Evolutionary conservation across 257 asterid genomes (phyloP).

Genomic region (Gentiana straminea): DNA sequence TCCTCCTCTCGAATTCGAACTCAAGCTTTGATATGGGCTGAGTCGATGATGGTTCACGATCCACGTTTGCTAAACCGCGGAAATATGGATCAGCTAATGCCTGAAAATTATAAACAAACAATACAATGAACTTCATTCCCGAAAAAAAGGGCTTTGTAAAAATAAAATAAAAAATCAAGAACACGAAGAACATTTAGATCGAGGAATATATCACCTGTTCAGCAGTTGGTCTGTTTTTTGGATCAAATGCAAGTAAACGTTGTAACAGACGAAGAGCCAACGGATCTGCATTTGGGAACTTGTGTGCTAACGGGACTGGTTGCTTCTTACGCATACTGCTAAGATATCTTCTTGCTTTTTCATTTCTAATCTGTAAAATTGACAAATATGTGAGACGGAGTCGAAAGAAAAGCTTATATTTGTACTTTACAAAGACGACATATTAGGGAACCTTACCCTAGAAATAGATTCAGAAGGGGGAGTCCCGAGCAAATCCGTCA

Average conservation of each 20-base stretch:
- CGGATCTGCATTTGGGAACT: slow-evolving; percentile 68
- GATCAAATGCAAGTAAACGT: slow-evolving; percentile 81
- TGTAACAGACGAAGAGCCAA: slow-evolving; percentile 70
- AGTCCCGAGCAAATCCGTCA: slow-evolving; percentile 85
- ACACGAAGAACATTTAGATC: slow-evolving; percentile 5
- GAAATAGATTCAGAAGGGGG: slow-evolving; percentile 74
- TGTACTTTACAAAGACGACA: not conserved
- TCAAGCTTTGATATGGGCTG: slow-evolving; percentile 87
- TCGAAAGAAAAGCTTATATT: no score
- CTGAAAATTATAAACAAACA: slow-evolving; percentile 29
- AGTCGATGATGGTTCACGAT: slow-evolving; percentile 68
- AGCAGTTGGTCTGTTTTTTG: slow-evolving; percentile 89
- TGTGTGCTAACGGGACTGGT: slow-evolving; percentile 66
- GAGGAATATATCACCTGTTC: slow-evolving; percentile 48
- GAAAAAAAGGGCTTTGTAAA: not conserved
- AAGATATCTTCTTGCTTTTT: slow-evolving; percentile 96
- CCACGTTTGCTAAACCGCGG: slow-evolving; percentile 59
- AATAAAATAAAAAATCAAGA: not conserved
- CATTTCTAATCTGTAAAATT: slow-evolving; percentile 85
- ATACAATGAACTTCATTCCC: slow-evolving; percentile 8
- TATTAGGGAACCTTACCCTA: slow-evolving; percentile 38
- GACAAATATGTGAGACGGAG: not conserved
- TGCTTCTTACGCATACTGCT: slow-evolving; percentile 73
- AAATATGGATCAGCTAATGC: slow-evolving; percentile 79
- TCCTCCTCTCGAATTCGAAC: slow-evolving; percentile 89